Percentiles rank a stretch among this genome's conserved stretches.
phyloP scores from a whole-genome alignment of 345 rosid species.

The Geranium brycei region DNA sequence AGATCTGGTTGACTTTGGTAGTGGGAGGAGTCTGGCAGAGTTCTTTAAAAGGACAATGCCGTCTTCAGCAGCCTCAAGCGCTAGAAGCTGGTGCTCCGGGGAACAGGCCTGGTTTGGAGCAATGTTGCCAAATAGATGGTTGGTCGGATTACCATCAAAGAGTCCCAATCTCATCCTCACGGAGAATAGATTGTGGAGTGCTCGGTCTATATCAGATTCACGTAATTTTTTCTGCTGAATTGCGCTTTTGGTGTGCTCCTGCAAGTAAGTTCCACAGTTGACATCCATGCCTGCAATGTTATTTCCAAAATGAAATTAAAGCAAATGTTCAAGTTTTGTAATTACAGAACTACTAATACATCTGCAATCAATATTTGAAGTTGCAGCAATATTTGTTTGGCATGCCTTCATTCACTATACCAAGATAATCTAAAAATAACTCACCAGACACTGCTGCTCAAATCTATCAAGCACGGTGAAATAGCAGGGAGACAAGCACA shows the following conservation, averaged over 20 bases:
- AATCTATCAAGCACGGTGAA: background rate
- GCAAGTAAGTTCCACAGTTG: conserved; percentile 66
- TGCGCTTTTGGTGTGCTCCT: conserved; percentile 51
- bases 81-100: conserved; percentile 53
- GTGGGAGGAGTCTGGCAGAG: conserved; percentile 42
- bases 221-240: conserved; percentile 48
- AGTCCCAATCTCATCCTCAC: conserved; percentile 83
- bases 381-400: too few species aligned
- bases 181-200: conserved; percentile 64
- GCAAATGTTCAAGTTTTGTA: background rate
- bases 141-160: conserved; percentile 54
- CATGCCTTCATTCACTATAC: background rate
- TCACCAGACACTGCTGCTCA: background rate
- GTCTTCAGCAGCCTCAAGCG: conserved; percentile 74
- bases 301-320: background rate
- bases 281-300: conserved; percentile 69
- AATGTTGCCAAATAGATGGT: conserved; percentile 49
- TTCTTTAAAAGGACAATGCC: conserved; percentile 89
- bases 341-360: too few species aligned
- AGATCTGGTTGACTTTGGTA: conserved; percentile 31
- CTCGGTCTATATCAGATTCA: conserved; percentile 46
- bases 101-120: conserved; percentile 56
- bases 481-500: background rate
- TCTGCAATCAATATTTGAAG: too few species aligned
- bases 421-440: background rate